A percentile compares a stretch with the other conserved stretches of the same genome.
Evolutionary conservation across 2,329 filamentous ascomycete species (phyloP).

Genomic region (Endothia cerciana): DNA sequence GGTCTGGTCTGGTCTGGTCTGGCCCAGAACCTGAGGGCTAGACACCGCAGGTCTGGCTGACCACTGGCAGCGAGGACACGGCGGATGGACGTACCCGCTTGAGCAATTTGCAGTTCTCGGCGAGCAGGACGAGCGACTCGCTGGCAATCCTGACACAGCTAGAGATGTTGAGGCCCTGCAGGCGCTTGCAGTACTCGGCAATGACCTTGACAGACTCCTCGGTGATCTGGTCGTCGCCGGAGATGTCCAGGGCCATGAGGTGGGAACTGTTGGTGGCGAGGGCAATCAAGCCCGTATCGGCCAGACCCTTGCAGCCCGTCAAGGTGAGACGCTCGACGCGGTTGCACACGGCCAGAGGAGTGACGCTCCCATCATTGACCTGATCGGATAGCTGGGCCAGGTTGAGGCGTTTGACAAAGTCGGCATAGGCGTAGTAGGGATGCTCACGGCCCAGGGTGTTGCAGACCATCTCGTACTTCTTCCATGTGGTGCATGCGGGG

Average conservation of each 20-base stretch:
- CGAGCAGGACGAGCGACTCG: constrained; percentile 79
- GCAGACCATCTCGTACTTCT: constrained; percentile 79
- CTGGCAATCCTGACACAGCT: constrained; percentile 84
- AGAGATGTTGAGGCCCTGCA: constrained; percentile 93
- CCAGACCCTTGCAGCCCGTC: constrained; percentile 84
- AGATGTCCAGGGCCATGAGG: constrained; percentile 88
- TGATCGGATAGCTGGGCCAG: constrained; percentile 74
- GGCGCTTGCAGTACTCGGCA: constrained; percentile 77
- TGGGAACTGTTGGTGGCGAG: constrained; percentile 79
- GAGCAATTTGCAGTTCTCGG: constrained; percentile 80
- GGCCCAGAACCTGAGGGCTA: background rate
- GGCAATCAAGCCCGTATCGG: constrained; percentile 79
- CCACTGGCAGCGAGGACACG: background rate
- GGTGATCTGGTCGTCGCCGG: constrained; percentile 80
- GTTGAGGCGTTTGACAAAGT: constrained; percentile 91
- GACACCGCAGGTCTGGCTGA: background rate
- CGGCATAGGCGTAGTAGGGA: constrained; percentile 87
- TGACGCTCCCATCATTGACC: constrained; percentile 87
- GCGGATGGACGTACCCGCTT: constrained; percentile 68
- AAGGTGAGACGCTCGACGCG: constrained; percentile 90
- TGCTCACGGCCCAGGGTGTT: constrained; percentile 70
- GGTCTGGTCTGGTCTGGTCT: too few species aligned
- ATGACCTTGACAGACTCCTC: constrained; percentile 79
- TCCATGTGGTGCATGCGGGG: constrained; percentile 86
- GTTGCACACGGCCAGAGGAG: constrained; percentile 81